phyloP scores from a whole-genome alignment of 164 flowering plant genomes.

The Magnolia sinica region DNA sequence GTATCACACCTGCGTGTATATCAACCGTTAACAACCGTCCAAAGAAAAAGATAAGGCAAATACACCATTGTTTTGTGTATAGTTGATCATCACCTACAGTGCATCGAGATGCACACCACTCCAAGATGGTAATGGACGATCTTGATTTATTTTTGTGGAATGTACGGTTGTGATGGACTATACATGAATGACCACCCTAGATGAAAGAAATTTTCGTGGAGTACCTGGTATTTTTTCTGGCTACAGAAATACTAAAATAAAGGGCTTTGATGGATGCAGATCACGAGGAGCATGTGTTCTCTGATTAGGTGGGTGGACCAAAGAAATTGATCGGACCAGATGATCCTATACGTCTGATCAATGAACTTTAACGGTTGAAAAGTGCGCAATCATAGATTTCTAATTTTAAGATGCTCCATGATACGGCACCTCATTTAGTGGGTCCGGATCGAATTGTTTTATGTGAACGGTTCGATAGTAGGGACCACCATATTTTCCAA shows the following conservation, averaged over 20 bases:
- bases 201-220: neutral
- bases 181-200: neutral
- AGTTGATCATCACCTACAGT: neutral
- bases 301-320: too few species aligned
- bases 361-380: neutral
- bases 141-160: neutral
- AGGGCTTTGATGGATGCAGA: neutral
- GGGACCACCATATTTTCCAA: too few species aligned
- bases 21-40: neutral
- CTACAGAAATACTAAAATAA: neutral
- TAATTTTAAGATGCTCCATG: too few species aligned
- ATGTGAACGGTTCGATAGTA: too few species aligned
- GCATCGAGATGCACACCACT: too few species aligned
- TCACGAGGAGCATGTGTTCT: neutral
- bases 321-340: too few species aligned
- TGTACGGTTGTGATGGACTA: neutral
- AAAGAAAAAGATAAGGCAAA: neutral
- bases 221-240: neutral
- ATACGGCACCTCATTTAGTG: too few species aligned
- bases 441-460: too few species aligned
- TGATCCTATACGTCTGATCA: too few species aligned
- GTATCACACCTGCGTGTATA: conserved; percentile 47
- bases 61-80: neutral
- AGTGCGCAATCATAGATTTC: neutral
- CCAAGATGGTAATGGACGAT: neutral